Evolutionary conservation across 2,329 filamentous ascomycete genomes (phyloP), one percentile per base, ranked within the genome.

Genomic region (Colletotrichum coccodes): DNA sequence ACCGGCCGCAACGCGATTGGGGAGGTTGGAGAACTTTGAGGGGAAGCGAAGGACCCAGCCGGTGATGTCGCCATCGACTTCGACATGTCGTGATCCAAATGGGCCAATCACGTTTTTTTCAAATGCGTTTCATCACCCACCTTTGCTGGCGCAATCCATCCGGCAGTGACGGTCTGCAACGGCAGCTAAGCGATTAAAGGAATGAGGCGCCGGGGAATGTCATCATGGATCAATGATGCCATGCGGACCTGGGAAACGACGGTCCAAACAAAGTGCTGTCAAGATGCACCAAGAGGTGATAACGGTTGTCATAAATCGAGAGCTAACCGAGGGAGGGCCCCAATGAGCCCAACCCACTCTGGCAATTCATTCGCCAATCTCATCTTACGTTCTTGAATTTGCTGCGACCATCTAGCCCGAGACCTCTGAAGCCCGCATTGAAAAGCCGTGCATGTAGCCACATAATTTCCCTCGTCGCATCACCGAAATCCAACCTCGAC

Each of bases 221-320:
- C 65, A 68, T 68, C 65, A 68, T 68, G 47, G 60, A 68, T 18
- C 21, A 54, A 68, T 68, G 65, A 68, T 68, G 65, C 65, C 60
- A 68, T 68, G 23, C 21, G 30, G 4, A 23, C 65, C 65, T 32
- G 49, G 34, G 38, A 32, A 60, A 60, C 40, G 54, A 40, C 47
- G 60, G 23, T 18, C 32, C 8, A 54, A 44, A 14, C 8, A 54
- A 44, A 14, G 11, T 4, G 30, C 26, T 30, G 30, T 50, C 23
- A 28, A 23, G 9, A 32, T 56, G 16, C 4, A 18, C 34, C 4
- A 14, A 18, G 23, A 8, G 16, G 4, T 14, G 23, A 12, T 28
- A 28, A 26, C 52, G 4, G 4, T 23, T 14, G 18, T 26, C 44
- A 5, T 18, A 23, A 23, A 34, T n/a, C 42, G 8, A 3, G 21